These are phyloP conservation scores for Gamsiella multidivaricata DNA, from an alignment of 192 early-diverging fungal species.

Conservation along the genomic window DNA sequence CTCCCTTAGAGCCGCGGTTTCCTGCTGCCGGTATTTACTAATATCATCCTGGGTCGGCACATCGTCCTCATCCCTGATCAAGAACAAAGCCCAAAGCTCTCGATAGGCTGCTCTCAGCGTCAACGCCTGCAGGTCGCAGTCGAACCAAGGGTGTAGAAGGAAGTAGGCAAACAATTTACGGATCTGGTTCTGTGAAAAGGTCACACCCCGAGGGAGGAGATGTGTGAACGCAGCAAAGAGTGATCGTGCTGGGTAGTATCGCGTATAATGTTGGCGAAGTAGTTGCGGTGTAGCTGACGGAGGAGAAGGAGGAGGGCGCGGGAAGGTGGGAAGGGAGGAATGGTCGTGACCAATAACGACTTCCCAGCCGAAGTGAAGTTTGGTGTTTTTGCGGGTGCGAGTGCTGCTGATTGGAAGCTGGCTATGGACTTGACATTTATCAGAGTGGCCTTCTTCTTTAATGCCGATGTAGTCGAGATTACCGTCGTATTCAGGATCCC, in stretches of 20 bases:
- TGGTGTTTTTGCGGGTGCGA: neutral
- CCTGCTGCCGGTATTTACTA: too few relatives aligned
- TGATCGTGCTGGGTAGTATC: constrained; percentile 28
- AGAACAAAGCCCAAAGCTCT: constrained; percentile 27
- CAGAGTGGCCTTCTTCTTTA: constrained; percentile 20
- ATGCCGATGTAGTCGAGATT: constrained; percentile 30
- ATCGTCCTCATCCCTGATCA: constrained; percentile 30
- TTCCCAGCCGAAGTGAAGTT: constrained; percentile 36
- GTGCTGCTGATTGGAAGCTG: neutral
- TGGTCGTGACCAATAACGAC: constrained; percentile 12
- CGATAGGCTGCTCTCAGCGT: constrained; percentile 15
- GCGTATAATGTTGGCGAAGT: neutral
- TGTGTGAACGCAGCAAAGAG: constrained; percentile 20
- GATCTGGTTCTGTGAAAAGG: neutral
- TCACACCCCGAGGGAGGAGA: constrained; percentile 9
- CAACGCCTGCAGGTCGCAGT: constrained; percentile 29
- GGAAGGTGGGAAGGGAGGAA: neutral
- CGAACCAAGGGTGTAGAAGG: constrained; percentile 35
- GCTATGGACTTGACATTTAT: neutral
- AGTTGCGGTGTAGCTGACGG: neutral
- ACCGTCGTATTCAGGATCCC: constrained; percentile 5
- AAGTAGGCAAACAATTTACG: constrained; percentile 37
- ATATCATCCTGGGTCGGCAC: too few relatives aligned
- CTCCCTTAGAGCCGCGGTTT: too few relatives aligned
- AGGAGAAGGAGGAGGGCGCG: neutral